Conservation (phyloP, 139 green algal genomes). For the Chlorella sp. region DNA sequence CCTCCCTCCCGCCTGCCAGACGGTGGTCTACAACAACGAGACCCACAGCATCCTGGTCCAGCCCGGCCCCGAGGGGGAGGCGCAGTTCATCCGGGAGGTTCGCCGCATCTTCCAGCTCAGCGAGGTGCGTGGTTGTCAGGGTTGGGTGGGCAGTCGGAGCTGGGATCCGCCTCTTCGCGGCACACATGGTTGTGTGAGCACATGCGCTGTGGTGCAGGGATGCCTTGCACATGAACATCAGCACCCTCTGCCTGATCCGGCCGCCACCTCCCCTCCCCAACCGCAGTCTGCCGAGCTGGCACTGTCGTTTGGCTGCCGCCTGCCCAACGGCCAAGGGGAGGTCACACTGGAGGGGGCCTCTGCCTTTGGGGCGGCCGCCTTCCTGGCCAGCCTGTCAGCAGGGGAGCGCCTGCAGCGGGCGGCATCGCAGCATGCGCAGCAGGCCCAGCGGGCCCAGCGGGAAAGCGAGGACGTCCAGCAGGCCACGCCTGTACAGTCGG, state of each 20-base stretch:
- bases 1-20: not conserved
- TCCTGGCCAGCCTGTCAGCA: not conserved
- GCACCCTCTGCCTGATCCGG: too few relatives aligned
- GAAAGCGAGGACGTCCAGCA: not conserved
- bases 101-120: too few relatives aligned
- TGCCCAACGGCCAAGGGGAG: not conserved
- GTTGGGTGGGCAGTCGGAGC: too few relatives aligned
- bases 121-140: too few relatives aligned
- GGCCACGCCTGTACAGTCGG: not conserved
- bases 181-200: too few relatives aligned
- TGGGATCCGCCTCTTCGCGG: too few relatives aligned
- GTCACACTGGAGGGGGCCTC: not conserved
- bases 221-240: too few relatives aligned
- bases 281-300: not conserved
- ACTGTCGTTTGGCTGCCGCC: not conserved
- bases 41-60: not conserved
- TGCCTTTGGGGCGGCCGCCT: not conserved
- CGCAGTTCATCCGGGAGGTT: too few relatives aligned
- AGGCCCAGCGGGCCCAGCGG: not conserved
- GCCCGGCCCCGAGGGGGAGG: too few relatives aligned
- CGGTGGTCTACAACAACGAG: not conserved
- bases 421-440: not conserved
- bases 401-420: not conserved
- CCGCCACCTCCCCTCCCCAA: too few relatives aligned
- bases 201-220: too few relatives aligned